These are phyloP conservation scores for Trypanosoma rangeli DNA, from an alignment of 208 protist genomes.

Conservation along the genomic window DNA sequence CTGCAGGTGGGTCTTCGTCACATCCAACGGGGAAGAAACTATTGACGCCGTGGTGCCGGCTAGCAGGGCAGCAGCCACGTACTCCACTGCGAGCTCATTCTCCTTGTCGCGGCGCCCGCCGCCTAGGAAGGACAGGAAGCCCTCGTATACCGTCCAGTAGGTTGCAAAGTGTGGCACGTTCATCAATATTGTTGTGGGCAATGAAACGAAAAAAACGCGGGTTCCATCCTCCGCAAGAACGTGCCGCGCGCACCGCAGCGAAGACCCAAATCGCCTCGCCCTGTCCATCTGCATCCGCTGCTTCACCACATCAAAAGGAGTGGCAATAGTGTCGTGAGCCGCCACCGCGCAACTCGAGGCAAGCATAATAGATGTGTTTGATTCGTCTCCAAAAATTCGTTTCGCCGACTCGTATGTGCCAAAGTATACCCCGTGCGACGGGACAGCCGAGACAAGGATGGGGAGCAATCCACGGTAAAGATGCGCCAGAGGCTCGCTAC, in stretches of 20 bases:
- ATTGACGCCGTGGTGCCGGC: constrained; percentile 84
- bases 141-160: constrained; percentile 93
- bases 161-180: constrained; percentile 92
- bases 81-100: constrained; percentile 54
- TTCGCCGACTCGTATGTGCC: constrained; percentile 90
- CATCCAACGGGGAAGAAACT: constrained; percentile 92
- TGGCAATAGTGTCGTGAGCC: constrained; percentile 90
- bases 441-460: constrained; percentile 83
- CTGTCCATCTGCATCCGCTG: constrained; percentile 93
- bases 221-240: constrained; percentile 63
- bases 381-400: constrained; percentile 52
- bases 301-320: constrained; percentile 94
- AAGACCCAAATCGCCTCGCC: constrained; percentile 43
- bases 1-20: constrained; percentile 91
- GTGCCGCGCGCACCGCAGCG: constrained; percentile 44
- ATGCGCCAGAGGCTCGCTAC: constrained; percentile 56
- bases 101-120: constrained; percentile 38
- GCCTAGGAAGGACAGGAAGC: constrained; percentile 42
- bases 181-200: constrained; percentile 92
- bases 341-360: constrained; percentile 70
- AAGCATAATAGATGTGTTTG: constrained; percentile 41
- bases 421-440: constrained; percentile 93
- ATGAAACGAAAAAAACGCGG: constrained; percentile 75
- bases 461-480: constrained; percentile 85
- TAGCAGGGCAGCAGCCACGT: constrained; percentile 72